These are phyloP conservation scores for Pharnaceum exiguum DNA, from an alignment of 148 eudicot species.

Conservation along the genomic window DNA sequence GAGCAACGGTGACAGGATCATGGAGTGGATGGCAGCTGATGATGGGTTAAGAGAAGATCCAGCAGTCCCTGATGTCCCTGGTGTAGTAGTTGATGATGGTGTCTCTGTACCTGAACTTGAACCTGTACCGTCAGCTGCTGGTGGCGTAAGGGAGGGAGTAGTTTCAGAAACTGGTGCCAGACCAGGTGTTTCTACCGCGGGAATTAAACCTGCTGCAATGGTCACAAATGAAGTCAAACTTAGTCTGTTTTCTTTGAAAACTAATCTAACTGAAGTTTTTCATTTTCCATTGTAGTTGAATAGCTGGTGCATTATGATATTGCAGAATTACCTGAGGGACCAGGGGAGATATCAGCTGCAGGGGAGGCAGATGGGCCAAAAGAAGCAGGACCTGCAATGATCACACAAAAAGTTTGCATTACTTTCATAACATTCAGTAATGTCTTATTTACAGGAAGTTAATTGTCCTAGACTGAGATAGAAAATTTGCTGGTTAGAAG, in stretches of 20 bases:
- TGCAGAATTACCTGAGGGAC: slow-evolving; percentile 27
- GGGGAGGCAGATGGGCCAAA: slow-evolving; percentile 40
- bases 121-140: slow-evolving; percentile 26
- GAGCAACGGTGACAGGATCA: slow-evolving; percentile 26
- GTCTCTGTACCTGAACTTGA: no score
- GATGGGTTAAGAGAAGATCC: slow-evolving; percentile 35
- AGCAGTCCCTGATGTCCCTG: no score
- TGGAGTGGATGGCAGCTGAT: slow-evolving; percentile 44
- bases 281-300: neutral
- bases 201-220: slow-evolving; percentile 26
- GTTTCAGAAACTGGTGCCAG: slow-evolving; percentile 39
- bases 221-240: neutral
- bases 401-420: neutral
- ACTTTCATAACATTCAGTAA: neutral
- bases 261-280: neutral
- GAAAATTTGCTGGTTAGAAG: neutral
- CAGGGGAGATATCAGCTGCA: slow-evolving; percentile 33
- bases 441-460: no score
- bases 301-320: neutral
- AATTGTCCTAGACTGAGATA: no score
- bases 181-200: slow-evolving; percentile 35
- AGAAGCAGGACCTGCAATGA: slow-evolving; percentile 45
- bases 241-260: neutral
- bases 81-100: slow-evolving; percentile 37
- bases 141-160: slow-evolving; percentile 35